Evolutionary conservation across 805 yeast genomes (phyloP).

Genomic region (Blastobotrys chiropterorum): DNA sequence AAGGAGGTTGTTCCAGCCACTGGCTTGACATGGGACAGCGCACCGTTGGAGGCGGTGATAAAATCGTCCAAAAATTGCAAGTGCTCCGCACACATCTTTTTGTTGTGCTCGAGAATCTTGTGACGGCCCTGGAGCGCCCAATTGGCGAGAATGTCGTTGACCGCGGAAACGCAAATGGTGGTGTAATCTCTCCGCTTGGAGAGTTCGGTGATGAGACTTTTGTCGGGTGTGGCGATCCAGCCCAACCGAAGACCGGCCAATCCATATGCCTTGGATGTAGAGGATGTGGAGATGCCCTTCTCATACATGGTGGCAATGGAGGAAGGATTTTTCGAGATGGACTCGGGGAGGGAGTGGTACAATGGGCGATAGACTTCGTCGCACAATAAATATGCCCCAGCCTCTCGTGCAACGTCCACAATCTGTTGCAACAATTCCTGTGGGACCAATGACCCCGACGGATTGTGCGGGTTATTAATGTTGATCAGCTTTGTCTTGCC

Average conservation of each 20-base stretch:
- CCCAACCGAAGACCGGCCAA: conserved; percentile 50
- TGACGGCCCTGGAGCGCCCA: conserved; percentile 37
- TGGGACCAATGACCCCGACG: conserved; percentile 41
- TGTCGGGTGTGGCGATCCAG: conserved; percentile 41
- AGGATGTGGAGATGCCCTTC: conserved; percentile 42
- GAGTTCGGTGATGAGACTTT: conserved; percentile 29
- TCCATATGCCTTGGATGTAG: conserved; percentile 50
- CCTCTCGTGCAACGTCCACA: conserved; percentile 34
- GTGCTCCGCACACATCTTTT: conserved; percentile 36
- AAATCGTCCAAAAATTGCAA: conserved; percentile 33
- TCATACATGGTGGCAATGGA: conserved; percentile 39
- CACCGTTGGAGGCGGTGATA: conserved; percentile 30
- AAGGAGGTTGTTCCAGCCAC: conserved; percentile 45
- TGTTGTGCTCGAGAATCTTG: conserved; percentile 36
- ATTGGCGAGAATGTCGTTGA: conserved; percentile 43
- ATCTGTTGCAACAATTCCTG: conserved; percentile 32
- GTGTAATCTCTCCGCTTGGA: conserved; percentile 43
- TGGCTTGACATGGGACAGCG: conserved; percentile 39
- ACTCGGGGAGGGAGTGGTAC: conserved; percentile 34
- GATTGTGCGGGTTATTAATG: conserved; percentile 45
- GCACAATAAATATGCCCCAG: conserved; percentile 35
- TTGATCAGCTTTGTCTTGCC: conserved; percentile 39
- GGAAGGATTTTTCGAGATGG: conserved; percentile 26
- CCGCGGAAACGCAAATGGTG: conserved; percentile 42
- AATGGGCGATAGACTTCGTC: conserved; percentile 54